These are phyloP conservation scores for Diaporthe citri DNA, from an alignment of 2,329 filamentous ascomycete genomes.

Conservation along the genomic window DNA sequence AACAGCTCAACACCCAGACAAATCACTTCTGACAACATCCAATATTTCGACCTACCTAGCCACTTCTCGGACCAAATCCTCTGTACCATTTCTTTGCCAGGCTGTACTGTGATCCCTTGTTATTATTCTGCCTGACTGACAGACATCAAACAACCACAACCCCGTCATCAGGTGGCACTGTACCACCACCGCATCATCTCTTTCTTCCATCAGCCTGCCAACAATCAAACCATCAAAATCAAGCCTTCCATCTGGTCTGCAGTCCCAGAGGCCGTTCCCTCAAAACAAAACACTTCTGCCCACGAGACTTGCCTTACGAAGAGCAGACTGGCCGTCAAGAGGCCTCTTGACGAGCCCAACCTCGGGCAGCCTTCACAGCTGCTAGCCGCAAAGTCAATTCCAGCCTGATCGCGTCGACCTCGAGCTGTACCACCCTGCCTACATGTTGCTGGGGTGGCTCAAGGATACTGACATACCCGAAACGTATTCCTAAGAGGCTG, in stretches of 20 bases:
- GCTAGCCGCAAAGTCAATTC: slow-evolving; percentile 12
- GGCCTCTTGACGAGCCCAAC: slow-evolving; percentile 19
- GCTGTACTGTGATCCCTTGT: background rate
- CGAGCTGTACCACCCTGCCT: background rate
- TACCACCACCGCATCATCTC: slow-evolving; percentile 10
- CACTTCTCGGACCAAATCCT: background rate
- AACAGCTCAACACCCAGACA: slow-evolving; percentile 15
- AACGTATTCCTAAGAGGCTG: slow-evolving; percentile 14
- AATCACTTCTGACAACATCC: slow-evolving; percentile 13
- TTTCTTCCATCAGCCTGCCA: slow-evolving; percentile 13
- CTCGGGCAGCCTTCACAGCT: slow-evolving; percentile 34
- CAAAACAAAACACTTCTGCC: background rate
- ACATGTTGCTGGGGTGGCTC: slow-evolving; percentile 18
- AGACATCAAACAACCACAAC: background rate
- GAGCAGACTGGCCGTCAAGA: background rate
- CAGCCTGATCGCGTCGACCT: background rate
- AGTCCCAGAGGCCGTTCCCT: background rate
- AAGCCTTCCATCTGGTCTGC: background rate
- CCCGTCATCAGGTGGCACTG: slow-evolving; percentile 15
- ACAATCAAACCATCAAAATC: background rate
- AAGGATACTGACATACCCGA: slow-evolving; percentile 8
- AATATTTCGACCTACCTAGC: background rate
- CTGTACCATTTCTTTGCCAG: background rate
- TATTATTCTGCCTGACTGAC: background rate
- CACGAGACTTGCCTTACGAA: background rate